Percentiles rank a stretch among this genome's conserved stretches.
phyloP scores from a whole-genome alignment of 768 basidiomycete genomes.

The Neoboletus brunneissimus region DNA sequence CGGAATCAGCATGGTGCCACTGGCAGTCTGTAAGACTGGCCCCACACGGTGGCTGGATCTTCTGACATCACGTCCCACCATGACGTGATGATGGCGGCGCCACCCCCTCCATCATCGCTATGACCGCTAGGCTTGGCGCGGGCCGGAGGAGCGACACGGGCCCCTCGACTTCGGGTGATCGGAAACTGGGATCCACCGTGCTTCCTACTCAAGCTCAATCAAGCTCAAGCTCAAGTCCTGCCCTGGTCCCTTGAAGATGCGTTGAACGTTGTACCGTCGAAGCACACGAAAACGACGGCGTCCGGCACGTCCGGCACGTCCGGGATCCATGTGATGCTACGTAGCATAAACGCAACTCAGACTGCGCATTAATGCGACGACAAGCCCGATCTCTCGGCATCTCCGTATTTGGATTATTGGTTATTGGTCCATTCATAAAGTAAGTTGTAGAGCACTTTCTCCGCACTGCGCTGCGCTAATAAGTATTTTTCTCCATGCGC shows the following conservation, averaged over 20 bases:
- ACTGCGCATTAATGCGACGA: too few species aligned
- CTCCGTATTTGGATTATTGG: background rate
- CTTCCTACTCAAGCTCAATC: background rate
- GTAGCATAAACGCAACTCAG: too few species aligned
- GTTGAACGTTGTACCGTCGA: background rate
- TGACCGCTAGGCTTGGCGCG: background rate
- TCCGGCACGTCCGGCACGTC: background rate
- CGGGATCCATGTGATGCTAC: background rate
- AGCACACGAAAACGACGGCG: background rate
- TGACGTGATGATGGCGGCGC: background rate
- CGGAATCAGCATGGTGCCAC: background rate
- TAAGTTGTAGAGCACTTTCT: too few species aligned
- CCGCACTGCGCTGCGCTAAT: too few species aligned
- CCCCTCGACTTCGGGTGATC: too few species aligned
- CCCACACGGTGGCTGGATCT: too few species aligned
- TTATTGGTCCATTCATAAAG: too few species aligned
- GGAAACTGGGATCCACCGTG: background rate
- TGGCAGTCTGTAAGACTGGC: background rate
- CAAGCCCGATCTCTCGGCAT: background rate
- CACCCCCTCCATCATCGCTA: background rate
- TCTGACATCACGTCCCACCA: background rate
- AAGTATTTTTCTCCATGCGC: too few species aligned
- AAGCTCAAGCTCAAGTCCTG: too few species aligned
- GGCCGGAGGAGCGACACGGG: background rate
- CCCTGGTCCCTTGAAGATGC: background rate